Percentiles rank a stretch among this genome's conserved stretches.
Evolutionary conservation across 1,284 basidiomycete genomes (phyloP).

Genomic region (Coniferiporia weirii): DNA sequence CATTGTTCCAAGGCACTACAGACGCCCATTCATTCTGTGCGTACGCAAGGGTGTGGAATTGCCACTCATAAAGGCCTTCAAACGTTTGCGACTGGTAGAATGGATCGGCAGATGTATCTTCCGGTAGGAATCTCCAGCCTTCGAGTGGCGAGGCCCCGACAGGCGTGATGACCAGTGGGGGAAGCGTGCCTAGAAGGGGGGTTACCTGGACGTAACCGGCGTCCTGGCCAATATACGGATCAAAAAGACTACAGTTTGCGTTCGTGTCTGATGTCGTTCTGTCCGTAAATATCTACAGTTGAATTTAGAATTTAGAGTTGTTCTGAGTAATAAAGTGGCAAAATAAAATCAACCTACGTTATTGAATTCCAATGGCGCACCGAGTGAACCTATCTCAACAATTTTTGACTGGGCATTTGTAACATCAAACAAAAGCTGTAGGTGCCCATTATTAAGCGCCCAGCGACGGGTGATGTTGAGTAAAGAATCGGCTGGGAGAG

Average conservation of each 20-base stretch:
- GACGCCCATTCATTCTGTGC: constrained; percentile 51
- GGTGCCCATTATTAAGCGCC: constrained; percentile 37
- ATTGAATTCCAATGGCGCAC: constrained; percentile 52
- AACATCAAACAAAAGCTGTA: constrained; percentile 49
- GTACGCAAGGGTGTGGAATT: constrained; percentile 55
- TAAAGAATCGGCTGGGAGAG: constrained; percentile 40
- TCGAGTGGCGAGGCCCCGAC: constrained; percentile 47
- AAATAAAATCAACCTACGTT: constrained; percentile 33
- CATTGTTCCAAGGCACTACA: constrained; percentile 51
- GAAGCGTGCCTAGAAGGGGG: constrained; percentile 49
- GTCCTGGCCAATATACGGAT: constrained; percentile 55
- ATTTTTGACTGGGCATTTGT: constrained; percentile 41
- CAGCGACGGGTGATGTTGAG: constrained; percentile 50
- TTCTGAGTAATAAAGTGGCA: neutral
- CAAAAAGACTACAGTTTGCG: constrained; percentile 48
- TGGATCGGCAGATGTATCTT: constrained; percentile 39
- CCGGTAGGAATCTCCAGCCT: constrained; percentile 54
- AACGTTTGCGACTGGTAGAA: constrained; percentile 58
- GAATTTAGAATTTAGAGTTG: neutral
- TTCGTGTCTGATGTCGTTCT: constrained; percentile 49
- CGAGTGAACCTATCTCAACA: constrained; percentile 52
- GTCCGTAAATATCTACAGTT: constrained; percentile 47
- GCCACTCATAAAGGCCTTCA: constrained; percentile 56
- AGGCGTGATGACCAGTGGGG: constrained; percentile 47
- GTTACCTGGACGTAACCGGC: constrained; percentile 50